Evolutionary conservation across 2,329 filamentous ascomycete species (phyloP).

Genomic region (Teratosphaeria destructans): DNA sequence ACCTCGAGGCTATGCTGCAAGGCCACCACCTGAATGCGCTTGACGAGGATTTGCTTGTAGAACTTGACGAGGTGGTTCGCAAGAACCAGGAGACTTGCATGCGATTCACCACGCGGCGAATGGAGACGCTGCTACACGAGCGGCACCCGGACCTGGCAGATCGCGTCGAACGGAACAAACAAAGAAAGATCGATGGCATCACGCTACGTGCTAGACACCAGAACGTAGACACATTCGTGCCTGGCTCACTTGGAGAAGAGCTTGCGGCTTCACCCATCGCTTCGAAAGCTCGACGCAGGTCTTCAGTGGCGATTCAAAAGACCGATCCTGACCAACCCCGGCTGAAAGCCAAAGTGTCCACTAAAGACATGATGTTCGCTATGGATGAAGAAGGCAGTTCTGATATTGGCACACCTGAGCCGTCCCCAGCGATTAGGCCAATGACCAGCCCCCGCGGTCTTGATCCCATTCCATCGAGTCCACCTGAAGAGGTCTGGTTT

Average conservation of each 20-base stretch:
- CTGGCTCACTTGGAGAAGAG: conserved; percentile 55
- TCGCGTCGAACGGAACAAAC: conserved; percentile 58
- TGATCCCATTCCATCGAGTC: conserved; percentile 15
- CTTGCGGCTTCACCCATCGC: conserved; percentile 36
- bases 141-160: conserved; percentile 52
- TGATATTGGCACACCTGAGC: conserved; percentile 11
- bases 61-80: conserved; percentile 70
- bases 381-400: conserved; percentile 70
- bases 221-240: conserved; percentile 55
- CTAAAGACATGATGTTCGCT: conserved; percentile 75
- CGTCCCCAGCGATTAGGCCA: conserved; percentile 19
- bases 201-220: conserved; percentile 53
- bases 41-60: conserved; percentile 68
- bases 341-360: conserved; percentile 57
- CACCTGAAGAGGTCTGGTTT: conserved; percentile 29
- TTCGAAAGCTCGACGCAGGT: conserved; percentile 31
- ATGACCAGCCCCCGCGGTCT: conserved; percentile 16
- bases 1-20: conserved; percentile 84
- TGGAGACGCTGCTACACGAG: conserved; percentile 56
- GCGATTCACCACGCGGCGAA: conserved; percentile 65
- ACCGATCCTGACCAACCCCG: conserved; percentile 46
- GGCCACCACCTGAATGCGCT: conserved; percentile 76
- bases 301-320: conserved; percentile 27
- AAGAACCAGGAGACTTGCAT: conserved; percentile 71
- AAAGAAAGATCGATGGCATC: conserved; percentile 65